Base-by-base conservation (phyloP, 116 monocot species). In the Iris pallida region DNA sequence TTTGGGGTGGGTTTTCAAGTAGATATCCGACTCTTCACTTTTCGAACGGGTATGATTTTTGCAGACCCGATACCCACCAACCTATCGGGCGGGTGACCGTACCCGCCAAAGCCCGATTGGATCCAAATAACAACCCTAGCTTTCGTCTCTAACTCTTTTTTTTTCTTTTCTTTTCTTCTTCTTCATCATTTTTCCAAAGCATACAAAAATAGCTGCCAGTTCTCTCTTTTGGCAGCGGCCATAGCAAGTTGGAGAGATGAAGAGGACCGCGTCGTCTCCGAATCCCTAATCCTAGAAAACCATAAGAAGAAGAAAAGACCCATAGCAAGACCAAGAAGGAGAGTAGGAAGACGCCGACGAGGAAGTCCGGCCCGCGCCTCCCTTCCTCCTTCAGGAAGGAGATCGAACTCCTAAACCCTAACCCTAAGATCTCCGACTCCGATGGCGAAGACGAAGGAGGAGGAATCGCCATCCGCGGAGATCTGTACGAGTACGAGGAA, bases 401-500 rank as follows among this genome's bases (percentile, higher is more conserved):
- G 79, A 15, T 90, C 40, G 83, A 69, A 14, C 8, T 41, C 30
- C 18, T 65, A 20, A 73, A 89, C 11, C 57, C 64, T 42, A 53
- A 54, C 6, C 49, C 57, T 61, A 45, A 53, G 12, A 78, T 66
- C 13, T 71, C 57, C 7, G 71, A 51, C 8, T 44, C 61, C 4
- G 80, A 65, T 11, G 63, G 47, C 3, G 79, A 61, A 4, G 80
- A 16, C 0, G 74, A 57, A 47, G 55, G 46, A 19, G 79, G 15
- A 5, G 51, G 13, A 14, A 51, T 11, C 1, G 30, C 30, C 30
- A 14, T 44, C 44, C 14, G 43, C 61, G 63, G 47, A 8, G 79
- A 96, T 49, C 64, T 86, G 1, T 96, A 91, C 59, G 96, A 96
- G 75, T 89, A 89, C 69, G 89, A 92, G 63, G 93, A 92, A 73